Percentiles rank a stretch among this genome's conserved stretches.
phyloP scores from a whole-genome alignment of 2,329 filamentous ascomycete genomes.

The Fusarium armeniacum region DNA sequence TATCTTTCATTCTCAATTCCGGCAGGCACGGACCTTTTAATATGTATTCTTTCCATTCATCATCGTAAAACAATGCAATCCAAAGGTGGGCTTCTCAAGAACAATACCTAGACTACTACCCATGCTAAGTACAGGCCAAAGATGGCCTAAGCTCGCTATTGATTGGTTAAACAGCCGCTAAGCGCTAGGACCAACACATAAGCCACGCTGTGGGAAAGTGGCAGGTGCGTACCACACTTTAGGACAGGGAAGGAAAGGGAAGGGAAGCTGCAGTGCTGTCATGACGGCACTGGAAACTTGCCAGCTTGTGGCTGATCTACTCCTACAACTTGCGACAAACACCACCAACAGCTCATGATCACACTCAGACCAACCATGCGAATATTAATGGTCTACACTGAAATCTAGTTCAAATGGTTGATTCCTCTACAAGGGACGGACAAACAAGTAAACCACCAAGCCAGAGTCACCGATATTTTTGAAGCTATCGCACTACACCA shows the following conservation, averaged over 20 bases:
- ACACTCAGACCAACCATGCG: constrained; percentile 17
- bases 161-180: constrained; percentile 46
- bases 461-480: constrained; percentile 12
- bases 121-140: not conserved
- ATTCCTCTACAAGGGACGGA: not conserved
- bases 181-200: constrained; percentile 34
- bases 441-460: not conserved
- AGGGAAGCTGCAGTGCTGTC: constrained; percentile 29
- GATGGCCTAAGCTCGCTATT: constrained; percentile 29
- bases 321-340: constrained; percentile 38
- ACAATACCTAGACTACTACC: not conserved
- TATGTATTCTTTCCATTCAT: constrained; percentile 26
- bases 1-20: constrained; percentile 12
- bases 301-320: constrained; percentile 46
- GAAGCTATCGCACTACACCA: not conserved
- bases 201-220: constrained; percentile 24
- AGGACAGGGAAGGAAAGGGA: not conserved
- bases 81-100: constrained; percentile 8
- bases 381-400: not conserved
- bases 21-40: constrained; percentile 27
- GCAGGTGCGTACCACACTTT: constrained; percentile 11
- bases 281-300: constrained; percentile 44
- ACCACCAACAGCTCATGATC: constrained; percentile 38
- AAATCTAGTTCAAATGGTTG: not conserved
- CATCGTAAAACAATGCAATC: constrained; percentile 42